Evolutionary conservation across 2,329 filamentous ascomycete species (phyloP).

Genomic region (Neocucurbitaria cava): DNA sequence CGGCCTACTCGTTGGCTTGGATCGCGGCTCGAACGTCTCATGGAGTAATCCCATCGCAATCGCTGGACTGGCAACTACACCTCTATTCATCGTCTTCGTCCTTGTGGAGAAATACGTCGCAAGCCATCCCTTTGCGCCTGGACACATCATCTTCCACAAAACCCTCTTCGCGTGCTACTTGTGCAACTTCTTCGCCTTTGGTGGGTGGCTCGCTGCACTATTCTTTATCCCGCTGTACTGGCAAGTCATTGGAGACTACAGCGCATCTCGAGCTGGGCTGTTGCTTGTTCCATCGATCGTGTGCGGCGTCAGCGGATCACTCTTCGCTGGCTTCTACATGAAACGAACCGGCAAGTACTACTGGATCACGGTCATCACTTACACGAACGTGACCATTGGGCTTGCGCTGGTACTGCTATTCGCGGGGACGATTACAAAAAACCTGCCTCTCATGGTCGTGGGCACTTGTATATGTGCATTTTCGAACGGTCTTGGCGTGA

Average conservation of each 20-base stretch:
- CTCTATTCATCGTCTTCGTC: constrained; percentile 71
- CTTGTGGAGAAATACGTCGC: constrained; percentile 73
- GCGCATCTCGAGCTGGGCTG: constrained; percentile 69
- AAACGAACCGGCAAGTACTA: constrained; percentile 75
- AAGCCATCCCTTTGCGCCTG: constrained; percentile 75
- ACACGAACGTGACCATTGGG: constrained; percentile 62
- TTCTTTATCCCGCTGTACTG: constrained; percentile 83
- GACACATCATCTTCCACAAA: constrained; percentile 73
- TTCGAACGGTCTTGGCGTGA: constrained; percentile 68
- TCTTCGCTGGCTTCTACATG: constrained; percentile 72
- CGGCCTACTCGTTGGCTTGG: constrained; percentile 71
- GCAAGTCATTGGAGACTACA: constrained; percentile 72
- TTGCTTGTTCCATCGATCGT: constrained; percentile 72
- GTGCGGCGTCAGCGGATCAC: constrained; percentile 67
- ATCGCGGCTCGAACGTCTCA: constrained; percentile 74
- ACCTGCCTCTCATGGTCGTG: constrained; percentile 60
- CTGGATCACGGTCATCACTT: constrained; percentile 67
- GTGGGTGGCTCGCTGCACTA: constrained; percentile 64
- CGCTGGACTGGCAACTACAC: constrained; percentile 62
- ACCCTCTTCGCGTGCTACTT: constrained; percentile 72
- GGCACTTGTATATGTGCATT: constrained; percentile 64
- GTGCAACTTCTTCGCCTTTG: constrained; percentile 75
- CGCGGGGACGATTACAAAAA: constrained; percentile 61
- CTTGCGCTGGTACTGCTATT: constrained; percentile 64
- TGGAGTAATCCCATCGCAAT: constrained; percentile 69